Percentiles rank a stretch among this genome's conserved stretches.
Conservation (phyloP, 345 rosid species). For the Fremontodendron californicum region DNA sequence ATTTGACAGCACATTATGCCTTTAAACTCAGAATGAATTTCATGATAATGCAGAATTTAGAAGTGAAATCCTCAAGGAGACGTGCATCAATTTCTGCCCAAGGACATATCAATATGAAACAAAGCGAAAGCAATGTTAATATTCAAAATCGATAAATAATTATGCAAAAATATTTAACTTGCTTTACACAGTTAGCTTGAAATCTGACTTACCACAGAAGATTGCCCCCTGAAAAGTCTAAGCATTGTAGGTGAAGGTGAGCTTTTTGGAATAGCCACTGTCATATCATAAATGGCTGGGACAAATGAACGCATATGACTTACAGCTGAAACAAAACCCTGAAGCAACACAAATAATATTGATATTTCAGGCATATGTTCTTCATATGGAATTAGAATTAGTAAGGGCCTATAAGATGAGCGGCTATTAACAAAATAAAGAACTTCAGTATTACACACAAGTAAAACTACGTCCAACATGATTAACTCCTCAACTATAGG, state of each 20-base stretch:
- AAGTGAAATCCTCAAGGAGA: background rate
- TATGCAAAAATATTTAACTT: background rate
- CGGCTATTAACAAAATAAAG: background rate
- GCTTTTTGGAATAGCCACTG: slow-evolving; percentile 68
- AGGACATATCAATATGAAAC: slow-evolving; percentile 1
- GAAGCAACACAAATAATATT: slow-evolving; percentile 23
- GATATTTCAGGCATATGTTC: background rate
- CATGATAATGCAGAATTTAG: background rate
- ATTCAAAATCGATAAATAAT: background rate
- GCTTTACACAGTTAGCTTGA: slow-evolving; percentile 7
- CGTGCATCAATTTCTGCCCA: background rate
- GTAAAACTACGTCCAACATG: background rate
- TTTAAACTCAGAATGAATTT: background rate
- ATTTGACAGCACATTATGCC: background rate
- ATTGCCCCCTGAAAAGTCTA: slow-evolving; percentile 73
- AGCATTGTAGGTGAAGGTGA: slow-evolving; percentile 80
- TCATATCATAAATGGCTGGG: slow-evolving; percentile 89
- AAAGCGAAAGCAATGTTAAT: slow-evolving; percentile 3
- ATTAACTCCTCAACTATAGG: background rate
- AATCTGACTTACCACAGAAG: slow-evolving; percentile 73
- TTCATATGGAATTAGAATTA: background rate
- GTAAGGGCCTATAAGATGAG: background rate
- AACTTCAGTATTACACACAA: background rate
- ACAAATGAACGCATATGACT: slow-evolving; percentile 89
- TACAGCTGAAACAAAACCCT: slow-evolving; percentile 97